A percentile compares a stretch with the other conserved stretches of the same genome.
These are phyloP conservation scores for Coelastrella sp. DNA, from an alignment of 139 green algal genomes.

Conservation along the genomic window DNA sequence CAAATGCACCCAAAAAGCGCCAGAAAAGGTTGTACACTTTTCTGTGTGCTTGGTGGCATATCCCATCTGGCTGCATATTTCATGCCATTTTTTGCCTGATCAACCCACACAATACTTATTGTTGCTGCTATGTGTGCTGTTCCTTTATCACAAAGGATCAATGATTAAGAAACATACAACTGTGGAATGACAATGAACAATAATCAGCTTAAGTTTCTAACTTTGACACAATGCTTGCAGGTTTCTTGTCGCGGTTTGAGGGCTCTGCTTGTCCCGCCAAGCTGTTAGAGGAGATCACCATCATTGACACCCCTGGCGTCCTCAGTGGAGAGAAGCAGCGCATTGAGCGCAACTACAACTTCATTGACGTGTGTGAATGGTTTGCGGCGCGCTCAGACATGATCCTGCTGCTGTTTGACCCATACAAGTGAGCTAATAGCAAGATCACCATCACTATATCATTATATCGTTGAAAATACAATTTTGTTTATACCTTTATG, in stretches of 20 bases:
- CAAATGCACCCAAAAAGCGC: neutral
- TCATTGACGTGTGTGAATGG: conserved; percentile 91
- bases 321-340: conserved; percentile 97
- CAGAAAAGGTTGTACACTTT: too few relatives aligned
- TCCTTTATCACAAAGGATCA: too few relatives aligned
- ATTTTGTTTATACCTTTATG: too few relatives aligned
- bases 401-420: conserved; percentile 99
- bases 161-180: too few relatives aligned
- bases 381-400: conserved; percentile 95
- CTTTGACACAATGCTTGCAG: conserved; percentile 46
- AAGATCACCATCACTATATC: too few relatives aligned
- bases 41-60: too few relatives aligned
- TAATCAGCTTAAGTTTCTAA: too few relatives aligned
- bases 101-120: neutral
- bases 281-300: conserved; percentile 92
- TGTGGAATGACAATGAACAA: neutral
- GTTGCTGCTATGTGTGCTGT: neutral
- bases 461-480: too few relatives aligned
- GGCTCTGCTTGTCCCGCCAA: conserved; percentile 78
- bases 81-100: neutral
- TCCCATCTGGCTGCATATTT: too few relatives aligned
- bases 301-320: conserved; percentile 96
- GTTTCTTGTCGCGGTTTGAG: conserved; percentile 97
- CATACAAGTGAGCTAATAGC: conserved; percentile 93
- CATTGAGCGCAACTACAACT: conserved; percentile 94